phyloP scores from a whole-genome alignment of 169 alveolate species.

The Amoebophrya sp. region DNA sequence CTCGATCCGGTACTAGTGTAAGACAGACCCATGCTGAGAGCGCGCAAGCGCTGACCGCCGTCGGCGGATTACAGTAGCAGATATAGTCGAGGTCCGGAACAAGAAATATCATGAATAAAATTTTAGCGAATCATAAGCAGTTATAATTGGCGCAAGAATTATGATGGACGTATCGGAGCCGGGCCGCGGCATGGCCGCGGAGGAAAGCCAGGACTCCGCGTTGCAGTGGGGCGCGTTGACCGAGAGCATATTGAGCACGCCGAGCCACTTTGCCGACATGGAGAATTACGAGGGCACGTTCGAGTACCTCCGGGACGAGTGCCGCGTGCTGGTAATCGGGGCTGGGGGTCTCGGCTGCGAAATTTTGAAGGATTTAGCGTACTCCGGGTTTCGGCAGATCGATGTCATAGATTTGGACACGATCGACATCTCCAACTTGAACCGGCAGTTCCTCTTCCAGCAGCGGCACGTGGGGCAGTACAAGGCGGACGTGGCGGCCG shows the following conservation, averaged over 20 bases:
- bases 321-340: constrained; percentile 47
- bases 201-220: too few relatives aligned
- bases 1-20: too few relatives aligned
- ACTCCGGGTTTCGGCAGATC: constrained; percentile 81
- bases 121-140: too few relatives aligned
- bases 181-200: too few relatives aligned
- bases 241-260: neutral
- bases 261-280: neutral
- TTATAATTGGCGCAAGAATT: too few relatives aligned
- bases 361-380: constrained; percentile 80
- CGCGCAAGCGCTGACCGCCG: too few relatives aligned
- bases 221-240: neutral
- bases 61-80: too few relatives aligned
- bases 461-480: constrained; percentile 66
- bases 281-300: neutral
- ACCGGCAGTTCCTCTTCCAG: constrained; percentile 87
- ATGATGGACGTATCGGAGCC: too few relatives aligned
- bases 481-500: constrained; percentile 76
- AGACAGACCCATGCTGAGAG: too few relatives aligned
- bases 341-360: constrained; percentile 82
- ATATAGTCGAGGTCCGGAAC: too few relatives aligned
- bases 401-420: constrained; percentile 93
- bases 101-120: too few relatives aligned
- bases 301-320: neutral
- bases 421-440: constrained; percentile 90